Base-by-base conservation (phyloP, 805 yeast genomes). In the Blastobotrys muscicola region DNA sequence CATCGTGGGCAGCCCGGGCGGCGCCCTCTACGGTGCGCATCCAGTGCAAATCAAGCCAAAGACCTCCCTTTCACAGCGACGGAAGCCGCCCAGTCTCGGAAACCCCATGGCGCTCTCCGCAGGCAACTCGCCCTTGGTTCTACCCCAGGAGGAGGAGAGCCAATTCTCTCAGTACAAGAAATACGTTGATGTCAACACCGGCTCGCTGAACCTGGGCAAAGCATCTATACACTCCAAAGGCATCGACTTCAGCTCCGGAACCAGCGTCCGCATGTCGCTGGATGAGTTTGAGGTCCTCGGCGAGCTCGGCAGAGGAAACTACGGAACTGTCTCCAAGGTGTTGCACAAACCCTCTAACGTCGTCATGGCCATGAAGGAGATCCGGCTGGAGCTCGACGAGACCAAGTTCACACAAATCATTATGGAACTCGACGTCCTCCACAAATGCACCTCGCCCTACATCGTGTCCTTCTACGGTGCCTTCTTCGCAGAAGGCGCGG, bases 381-480 rank as follows among this genome's bases (percentile, higher is more conserved):
- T 92, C 37, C 70, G 96, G 43, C 67, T 92, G 38, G 97, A 90
- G 60, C 71, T 92, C 47, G 97, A 92, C 58, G 97, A 90, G 56
- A 74, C 85, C n/a, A 87, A 87, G 59, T 85, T 92, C 61, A 75
- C 90, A 48, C 97, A 92, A 58, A 92, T 92, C 51, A 68, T 92
- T 54, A 92, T 92, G 97, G 98, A 92, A 62, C 69, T 92, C 48
- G 97, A 92, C 56, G 82, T 92, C 42, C 71, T 92, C 50, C 97
- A 92, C 65, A 84, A 82, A 55, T 92, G 97, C 66, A 76, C 76
- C 51, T 81, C 94, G 11, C 94, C 92, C 2, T 85, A 78, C 60
- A 89, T 92, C 59, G 96, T 92, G 34, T 97, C 90, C 56, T 92
- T 92, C 56, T 92, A 85, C 58, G 98, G 98, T 36, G 98, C 98